Base-by-base conservation (phyloP, 2,329 filamentous ascomycete genomes). In the Cladophialophora carrionii region DNA sequence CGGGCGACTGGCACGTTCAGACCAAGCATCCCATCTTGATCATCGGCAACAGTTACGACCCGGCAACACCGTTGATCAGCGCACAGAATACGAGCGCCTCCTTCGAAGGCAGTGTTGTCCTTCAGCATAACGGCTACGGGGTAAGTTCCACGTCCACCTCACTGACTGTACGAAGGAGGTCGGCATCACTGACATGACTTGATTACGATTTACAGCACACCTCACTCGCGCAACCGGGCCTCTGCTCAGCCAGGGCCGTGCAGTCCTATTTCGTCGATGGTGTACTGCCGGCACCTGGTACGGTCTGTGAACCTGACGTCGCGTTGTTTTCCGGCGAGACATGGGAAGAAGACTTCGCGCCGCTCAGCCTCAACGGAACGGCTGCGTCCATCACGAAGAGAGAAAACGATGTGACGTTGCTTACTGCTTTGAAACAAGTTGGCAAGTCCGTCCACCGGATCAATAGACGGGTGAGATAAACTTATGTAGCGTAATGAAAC, bases 211-310 rank as follows among this genome's bases (percentile, higher is more conserved):
- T 41, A 12, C 29, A 61, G 59, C 72, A 72, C 59, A 72, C 72
- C 12, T 59, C 73, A 53, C 52, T 75, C 6, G 66, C 60, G 0
- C 66, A 72, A 1, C 73, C 74, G 3, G 79, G 76, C 1, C 61
- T 66, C 5, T 80, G 78, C 66, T 74, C 72, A 4, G 58, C 72
- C 5, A 63, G 68, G 51, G 65, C 69, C 3, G 71, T 75, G 3
- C 62, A 65, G 24, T 70, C 67, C 7, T 80, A 79, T 61, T 80
- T 76, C 68, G 57, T 54, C 4, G 71, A 78, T 46, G 77, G 77
- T 2, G 75, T 71, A 2, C 61, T 80, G 26, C 78, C 78, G 1
- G 32, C 48, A 2, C 24, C 22, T 1, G 48, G 12, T 6, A 24
- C 20, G 24, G 12, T 51, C 48, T 51, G 48, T 8, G 20, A 51